Conservation (phyloP, 225 moss, liverwort and hornwort species). For the Sphagnum tenellum region DNA sequence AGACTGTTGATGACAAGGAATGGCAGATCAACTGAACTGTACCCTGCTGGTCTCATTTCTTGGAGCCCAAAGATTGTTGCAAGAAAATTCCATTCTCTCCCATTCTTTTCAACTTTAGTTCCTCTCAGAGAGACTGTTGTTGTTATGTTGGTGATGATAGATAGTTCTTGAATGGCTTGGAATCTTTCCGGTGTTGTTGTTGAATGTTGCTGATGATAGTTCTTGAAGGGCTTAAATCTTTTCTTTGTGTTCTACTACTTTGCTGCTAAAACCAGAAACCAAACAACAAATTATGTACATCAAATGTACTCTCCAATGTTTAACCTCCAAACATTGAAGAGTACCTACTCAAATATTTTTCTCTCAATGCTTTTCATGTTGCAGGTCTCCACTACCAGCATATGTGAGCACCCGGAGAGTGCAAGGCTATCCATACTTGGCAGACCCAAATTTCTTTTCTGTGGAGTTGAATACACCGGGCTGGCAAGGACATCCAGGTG, state of each 20-base stretch:
- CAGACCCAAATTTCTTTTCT: slow-evolving; percentile 38
- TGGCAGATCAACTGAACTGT: slow-evolving; percentile 50
- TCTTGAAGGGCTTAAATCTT: no score
- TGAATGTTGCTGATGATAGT: no score
- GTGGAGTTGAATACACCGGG: slow-evolving; percentile 29
- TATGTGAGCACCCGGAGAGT: slow-evolving; percentile 23
- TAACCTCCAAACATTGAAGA: no score
- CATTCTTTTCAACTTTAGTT: neutral
- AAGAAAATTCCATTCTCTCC: slow-evolving; percentile 15
- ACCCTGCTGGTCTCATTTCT: slow-evolving; percentile 65
- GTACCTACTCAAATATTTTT: no score
- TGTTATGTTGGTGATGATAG: neutral
- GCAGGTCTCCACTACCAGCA: slow-evolving; percentile 39
- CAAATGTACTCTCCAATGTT: no score
- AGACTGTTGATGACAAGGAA: slow-evolving; percentile 32
- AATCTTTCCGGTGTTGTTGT: no score
- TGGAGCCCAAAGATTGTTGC: slow-evolving; percentile 25
- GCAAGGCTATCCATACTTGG: slow-evolving; percentile 43
- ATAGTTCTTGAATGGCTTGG: no score
- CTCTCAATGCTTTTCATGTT: neutral
- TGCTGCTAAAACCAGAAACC: no score
- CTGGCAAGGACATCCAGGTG: slow-evolving; percentile 9
- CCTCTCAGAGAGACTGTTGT: neutral
- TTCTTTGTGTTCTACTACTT: no score
- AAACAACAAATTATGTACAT: no score